Evolutionary conservation across 1,284 basidiomycete species (phyloP).

Genomic region (Ceratobasidium papillatum): DNA sequence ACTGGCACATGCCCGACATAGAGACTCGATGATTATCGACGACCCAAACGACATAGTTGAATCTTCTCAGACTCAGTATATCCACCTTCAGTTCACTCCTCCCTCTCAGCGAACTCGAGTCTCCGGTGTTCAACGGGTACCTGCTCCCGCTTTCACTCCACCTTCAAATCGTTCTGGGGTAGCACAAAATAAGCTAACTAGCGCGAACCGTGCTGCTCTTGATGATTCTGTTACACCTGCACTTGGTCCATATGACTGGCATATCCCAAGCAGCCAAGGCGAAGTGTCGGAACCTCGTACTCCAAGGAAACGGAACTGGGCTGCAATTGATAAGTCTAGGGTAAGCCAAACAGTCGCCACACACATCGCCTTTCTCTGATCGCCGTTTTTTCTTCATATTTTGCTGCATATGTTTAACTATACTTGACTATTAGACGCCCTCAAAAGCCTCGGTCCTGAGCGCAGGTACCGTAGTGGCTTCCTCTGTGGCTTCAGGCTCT

Average conservation of each 20-base stretch:
- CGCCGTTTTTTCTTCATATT: too few species aligned
- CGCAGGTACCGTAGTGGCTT: not conserved
- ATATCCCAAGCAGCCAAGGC: constrained; percentile 29
- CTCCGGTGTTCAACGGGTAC: not conserved
- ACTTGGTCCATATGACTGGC: not conserved
- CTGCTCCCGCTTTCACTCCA: constrained; percentile 5
- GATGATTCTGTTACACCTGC: not conserved
- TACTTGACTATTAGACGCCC: not conserved
- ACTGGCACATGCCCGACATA: not conserved
- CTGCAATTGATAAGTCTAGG: not conserved
- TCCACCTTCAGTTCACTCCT: constrained; percentile 27
- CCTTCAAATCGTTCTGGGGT: not conserved
- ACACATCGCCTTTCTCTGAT: not conserved
- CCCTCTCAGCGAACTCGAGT: not conserved
- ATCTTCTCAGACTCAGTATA: constrained; percentile 31
- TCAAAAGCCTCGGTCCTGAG: not conserved
- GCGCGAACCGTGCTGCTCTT: not conserved
- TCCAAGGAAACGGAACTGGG: constrained; percentile 22
- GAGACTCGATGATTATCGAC: not conserved
- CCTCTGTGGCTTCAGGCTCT: not conserved
- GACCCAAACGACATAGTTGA: constrained; percentile 31
- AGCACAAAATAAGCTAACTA: not conserved
- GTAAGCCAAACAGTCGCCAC: not conserved
- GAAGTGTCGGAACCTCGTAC: constrained; percentile 20
- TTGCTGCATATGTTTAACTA: not conserved